These are phyloP conservation scores for Candida frijolesensis DNA, from an alignment of 1,139 yeast genomes.

Conservation along the genomic window DNA sequence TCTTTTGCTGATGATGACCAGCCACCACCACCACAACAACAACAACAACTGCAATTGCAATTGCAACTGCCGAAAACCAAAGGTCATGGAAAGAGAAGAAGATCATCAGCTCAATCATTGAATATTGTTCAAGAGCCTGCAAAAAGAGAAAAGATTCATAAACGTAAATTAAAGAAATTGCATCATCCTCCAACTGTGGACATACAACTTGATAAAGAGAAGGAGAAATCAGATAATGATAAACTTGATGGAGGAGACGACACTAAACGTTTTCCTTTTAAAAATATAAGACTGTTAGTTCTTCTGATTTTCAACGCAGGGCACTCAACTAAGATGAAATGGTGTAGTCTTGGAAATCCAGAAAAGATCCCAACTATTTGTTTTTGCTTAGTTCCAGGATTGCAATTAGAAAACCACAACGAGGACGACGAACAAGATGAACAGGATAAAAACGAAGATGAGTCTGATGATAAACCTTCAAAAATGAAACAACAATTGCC, in stretches of 20 bases:
- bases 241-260: conserved; percentile 9
- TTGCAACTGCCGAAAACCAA: conserved; percentile 3
- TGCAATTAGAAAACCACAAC: conserved; percentile 47
- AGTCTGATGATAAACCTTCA: not conserved
- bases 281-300: conserved; percentile 55
- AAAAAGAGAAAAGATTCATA: conserved; percentile 29
- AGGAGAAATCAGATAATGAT: conserved; percentile 13
- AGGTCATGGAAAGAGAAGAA: conserved; percentile 40
- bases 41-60: too few relatives aligned
- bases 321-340: conserved; percentile 22
- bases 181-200: conserved; percentile 30
- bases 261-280: conserved; percentile 29
- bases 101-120: conserved; percentile 37
- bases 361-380: conserved; percentile 47
- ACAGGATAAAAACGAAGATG: too few relatives aligned
- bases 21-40: conserved; percentile 2
- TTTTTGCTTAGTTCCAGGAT: conserved; percentile 67
- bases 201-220: conserved; percentile 11
- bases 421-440: not conserved
- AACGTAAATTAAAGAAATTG: conserved; percentile 37
- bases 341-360: conserved; percentile 35
- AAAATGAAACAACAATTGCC: conserved; percentile 9
- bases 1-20: conserved; percentile 22
- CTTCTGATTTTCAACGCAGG: conserved; percentile 48
- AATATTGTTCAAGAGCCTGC: conserved; percentile 13